Base-by-base conservation (phyloP, 148 eudicot species). In the Euryodendron excelsum region DNA sequence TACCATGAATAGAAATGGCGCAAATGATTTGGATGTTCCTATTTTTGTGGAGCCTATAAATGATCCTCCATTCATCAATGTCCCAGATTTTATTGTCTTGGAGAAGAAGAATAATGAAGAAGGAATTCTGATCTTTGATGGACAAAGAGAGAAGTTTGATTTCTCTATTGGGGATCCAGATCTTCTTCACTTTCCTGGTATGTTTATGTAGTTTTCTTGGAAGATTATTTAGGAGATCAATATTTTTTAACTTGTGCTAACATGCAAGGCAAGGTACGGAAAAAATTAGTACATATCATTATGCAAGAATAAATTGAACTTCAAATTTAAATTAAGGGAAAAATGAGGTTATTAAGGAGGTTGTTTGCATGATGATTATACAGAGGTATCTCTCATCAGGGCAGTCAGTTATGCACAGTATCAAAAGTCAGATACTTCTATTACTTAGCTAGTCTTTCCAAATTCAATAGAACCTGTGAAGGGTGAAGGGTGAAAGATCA, bases 151-250 rank as follows among this genome's bases (percentile, higher is more conserved):
- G 76, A 84, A 83, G 75, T 83, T 84, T 67, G 89, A 88, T 74
- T 85, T 91, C 83, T 82, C 78, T 65, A 74, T 96, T 28, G 89
- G 88, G 34, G 99, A 96, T 86, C 99, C 99, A 0, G 99, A 96
- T 88, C 80, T 89, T 73, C 44, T 45, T 72, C 76, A 86, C 61
- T 92, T 87, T 77, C 92, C 93, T 28, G 97, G 99, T 95, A 89
- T 44, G 78, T 73, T 33, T 37, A 15, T 21, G 55, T 50, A 77
- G 77, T n/a, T 85, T 74, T 74, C 82, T 74, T 66, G 83, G 87
- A 79, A 82, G 44, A 80, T 44, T 21, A 64, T 10, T 34, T 30
- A 69, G 39, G 72, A 69, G 61, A 34, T 77, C 47, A 6, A 45
- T 9, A 4, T 12, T 47, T 64, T 76, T 34, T 70, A n/a, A 71